These are phyloP conservation scores for Dionaea muscipula DNA, from an alignment of 179 eudicot species.

Conservation along the genomic window DNA sequence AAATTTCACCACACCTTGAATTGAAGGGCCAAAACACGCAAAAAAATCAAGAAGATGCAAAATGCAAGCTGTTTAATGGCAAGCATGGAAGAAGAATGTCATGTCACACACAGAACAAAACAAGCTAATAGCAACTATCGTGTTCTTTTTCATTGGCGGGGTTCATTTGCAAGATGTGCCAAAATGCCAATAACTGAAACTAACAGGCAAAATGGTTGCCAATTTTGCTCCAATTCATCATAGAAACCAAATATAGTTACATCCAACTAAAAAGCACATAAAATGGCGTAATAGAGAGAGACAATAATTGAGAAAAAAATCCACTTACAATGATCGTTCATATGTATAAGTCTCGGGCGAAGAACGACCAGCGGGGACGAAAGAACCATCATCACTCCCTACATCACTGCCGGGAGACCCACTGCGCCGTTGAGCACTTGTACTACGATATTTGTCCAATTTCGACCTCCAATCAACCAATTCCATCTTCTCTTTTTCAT, in stretches of 20 bases:
- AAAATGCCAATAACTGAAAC: too few species aligned
- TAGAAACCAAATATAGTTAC: too few species aligned
- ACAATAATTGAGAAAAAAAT: background rate
- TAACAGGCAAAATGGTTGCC: background rate
- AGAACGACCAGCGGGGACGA: conserved; percentile 13
- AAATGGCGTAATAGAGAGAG: too few species aligned
- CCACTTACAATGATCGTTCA: conserved; percentile 58
- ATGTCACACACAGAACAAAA: too few species aligned
- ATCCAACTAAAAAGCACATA: too few species aligned
- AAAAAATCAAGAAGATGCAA: background rate
- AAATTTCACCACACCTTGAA: too few species aligned
- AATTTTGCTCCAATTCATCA: background rate
- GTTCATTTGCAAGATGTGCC: too few species aligned
- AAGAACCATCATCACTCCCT: conserved; percentile 8
- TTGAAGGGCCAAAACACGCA: background rate
- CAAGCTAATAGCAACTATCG: too few species aligned
- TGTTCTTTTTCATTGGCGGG: too few species aligned
- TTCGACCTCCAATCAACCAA: conserved; percentile 9
- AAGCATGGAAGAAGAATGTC: too few species aligned
- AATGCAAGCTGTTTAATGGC: background rate
- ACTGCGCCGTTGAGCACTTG: conserved; percentile 5
- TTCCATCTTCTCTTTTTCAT: conserved; percentile 15
- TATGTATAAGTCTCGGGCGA: conserved; percentile 23
- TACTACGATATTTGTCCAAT: conserved; percentile 5
- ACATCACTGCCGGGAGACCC: conserved; percentile 3